phyloP scores from a whole-genome alignment of 2,329 filamentous ascomycete species.

The Clarireedia paspali region DNA sequence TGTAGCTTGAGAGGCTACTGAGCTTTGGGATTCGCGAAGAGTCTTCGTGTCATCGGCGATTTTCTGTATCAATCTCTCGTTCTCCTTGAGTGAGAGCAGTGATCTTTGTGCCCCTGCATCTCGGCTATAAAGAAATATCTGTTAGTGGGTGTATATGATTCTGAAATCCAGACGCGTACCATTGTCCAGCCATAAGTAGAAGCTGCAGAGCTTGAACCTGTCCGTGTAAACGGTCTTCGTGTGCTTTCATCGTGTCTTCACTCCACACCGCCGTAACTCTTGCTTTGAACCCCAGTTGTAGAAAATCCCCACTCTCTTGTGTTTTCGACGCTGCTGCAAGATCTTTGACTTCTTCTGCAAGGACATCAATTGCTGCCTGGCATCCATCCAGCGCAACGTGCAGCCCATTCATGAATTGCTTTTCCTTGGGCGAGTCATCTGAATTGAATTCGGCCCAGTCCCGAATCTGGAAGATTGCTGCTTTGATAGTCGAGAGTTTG shows the following conservation, averaged over 20 bases:
- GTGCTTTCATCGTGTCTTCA: slow-evolving; percentile 11
- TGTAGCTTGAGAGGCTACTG: background rate
- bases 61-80: slow-evolving; percentile 6
- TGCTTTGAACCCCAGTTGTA: background rate
- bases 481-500: slow-evolving; percentile 10
- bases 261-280: slow-evolving; percentile 3
- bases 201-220: slow-evolving; percentile 14
- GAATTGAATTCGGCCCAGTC: slow-evolving; percentile 13
- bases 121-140: background rate
- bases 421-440: slow-evolving; percentile 18
- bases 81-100: slow-evolving; percentile 3
- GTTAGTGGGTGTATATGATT: background rate
- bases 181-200: slow-evolving; percentile 9
- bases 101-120: slow-evolving; percentile 5
- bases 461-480: slow-evolving; percentile 10
- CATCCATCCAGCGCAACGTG: slow-evolving; percentile 31
- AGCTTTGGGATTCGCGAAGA: slow-evolving; percentile 5
- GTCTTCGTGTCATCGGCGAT: slow-evolving; percentile 9
- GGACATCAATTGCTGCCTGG: slow-evolving; percentile 30
- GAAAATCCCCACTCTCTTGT: background rate
- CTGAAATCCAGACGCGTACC: background rate
- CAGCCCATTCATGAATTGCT: slow-evolving; percentile 27
- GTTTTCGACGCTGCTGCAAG: background rate
- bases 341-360: slow-evolving; percentile 29
- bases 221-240: slow-evolving; percentile 6